Evolutionary conservation across 1,284 basidiomycete species (phyloP), one percentile per base, ranked within the genome.

Genomic region (Puccinia triticina): DNA sequence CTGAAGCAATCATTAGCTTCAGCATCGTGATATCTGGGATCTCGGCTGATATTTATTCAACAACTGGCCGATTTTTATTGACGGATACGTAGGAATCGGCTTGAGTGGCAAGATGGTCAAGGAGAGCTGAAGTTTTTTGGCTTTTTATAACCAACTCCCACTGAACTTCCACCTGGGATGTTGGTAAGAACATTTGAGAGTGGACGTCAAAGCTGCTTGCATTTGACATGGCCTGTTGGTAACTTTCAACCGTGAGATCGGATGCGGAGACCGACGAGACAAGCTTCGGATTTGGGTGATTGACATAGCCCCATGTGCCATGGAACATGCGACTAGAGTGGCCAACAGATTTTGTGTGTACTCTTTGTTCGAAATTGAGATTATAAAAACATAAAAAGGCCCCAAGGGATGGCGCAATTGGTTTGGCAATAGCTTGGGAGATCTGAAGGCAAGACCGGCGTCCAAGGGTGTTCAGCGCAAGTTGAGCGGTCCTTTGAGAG

Each of bases 281-380:
- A 12, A 69, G 16, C 18, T 37, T 29, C 8, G 18, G 18, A 2
- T 2, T 26, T 4, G 46, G 46, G 37, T 26, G 32, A 29, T 69
- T 37, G 37, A 69, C n/a, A 21, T 69, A 69, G 1, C 66, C 66
- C 66, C 66, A 69, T 14, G 66, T 69, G 11, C 66, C 66, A 46
- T 69, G 66, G 46, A 69, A 69, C 66, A 69, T 69, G 5, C 11
- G 37, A n/a, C 11, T 37, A 5, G 34, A 46, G 3, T 67, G 8
- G 1, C 34, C 64, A 21, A 40, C 12, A 37, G 64, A 67, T 67
- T 67, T 67, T 32, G 29, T n/a, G 21, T 69, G 66, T 11, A 69
- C 40, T 5, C 12, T 43, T 26, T 69, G 37, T 32, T 69, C 29
- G 18, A 69, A 69, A 48, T 69, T 23, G 2, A 69, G 21, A 18